Evolutionary conservation across 2,329 filamentous ascomycete genomes (phyloP).

Genomic region (Aspergillus sp.): DNA sequence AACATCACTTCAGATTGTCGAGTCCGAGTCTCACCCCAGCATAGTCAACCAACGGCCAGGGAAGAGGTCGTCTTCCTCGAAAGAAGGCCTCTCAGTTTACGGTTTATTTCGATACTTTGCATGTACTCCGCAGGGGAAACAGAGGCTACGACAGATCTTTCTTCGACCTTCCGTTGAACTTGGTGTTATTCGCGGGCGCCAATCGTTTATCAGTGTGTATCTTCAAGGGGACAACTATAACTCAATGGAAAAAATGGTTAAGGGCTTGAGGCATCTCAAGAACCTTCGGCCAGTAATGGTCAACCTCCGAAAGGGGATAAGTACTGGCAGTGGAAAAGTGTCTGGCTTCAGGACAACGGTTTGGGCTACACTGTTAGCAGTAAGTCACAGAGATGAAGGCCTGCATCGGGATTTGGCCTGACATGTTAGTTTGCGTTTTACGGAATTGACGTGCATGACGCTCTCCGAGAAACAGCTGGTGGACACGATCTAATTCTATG

Average conservation of each 20-base stretch:
- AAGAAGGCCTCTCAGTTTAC: slow-evolving; percentile 81
- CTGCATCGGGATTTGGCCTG: background rate
- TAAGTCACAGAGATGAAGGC: slow-evolving; percentile 26
- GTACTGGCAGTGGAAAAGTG: slow-evolving; percentile 50
- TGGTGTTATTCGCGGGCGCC: slow-evolving; percentile 67
- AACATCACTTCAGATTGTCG: slow-evolving; percentile 78
- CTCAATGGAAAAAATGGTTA: slow-evolving; percentile 55
- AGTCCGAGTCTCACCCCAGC: slow-evolving; percentile 79
- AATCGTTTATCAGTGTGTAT: slow-evolving; percentile 68
- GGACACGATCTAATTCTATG: slow-evolving; percentile 54
- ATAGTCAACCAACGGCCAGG: slow-evolving; percentile 72
- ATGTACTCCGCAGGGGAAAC: slow-evolving; percentile 75
- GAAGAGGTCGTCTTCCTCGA: slow-evolving; percentile 61
- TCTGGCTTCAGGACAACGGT: slow-evolving; percentile 63
- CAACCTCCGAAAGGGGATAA: slow-evolving; percentile 76
- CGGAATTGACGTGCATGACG: slow-evolving; percentile 67
- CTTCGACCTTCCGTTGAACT: slow-evolving; percentile 73
- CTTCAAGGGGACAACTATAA: slow-evolving; percentile 66
- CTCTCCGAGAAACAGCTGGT: slow-evolving; percentile 58
- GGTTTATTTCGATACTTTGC: slow-evolving; percentile 76
- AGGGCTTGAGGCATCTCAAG: slow-evolving; percentile 68
- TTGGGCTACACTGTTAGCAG: slow-evolving; percentile 69
- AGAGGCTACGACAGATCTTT: slow-evolving; percentile 74
- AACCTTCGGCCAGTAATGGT: slow-evolving; percentile 70
- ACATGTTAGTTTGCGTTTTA: slow-evolving; percentile 64